phyloP scores from a whole-genome alignment of 2,329 filamentous ascomycete species.

The Davidsoniella eucalypti region DNA sequence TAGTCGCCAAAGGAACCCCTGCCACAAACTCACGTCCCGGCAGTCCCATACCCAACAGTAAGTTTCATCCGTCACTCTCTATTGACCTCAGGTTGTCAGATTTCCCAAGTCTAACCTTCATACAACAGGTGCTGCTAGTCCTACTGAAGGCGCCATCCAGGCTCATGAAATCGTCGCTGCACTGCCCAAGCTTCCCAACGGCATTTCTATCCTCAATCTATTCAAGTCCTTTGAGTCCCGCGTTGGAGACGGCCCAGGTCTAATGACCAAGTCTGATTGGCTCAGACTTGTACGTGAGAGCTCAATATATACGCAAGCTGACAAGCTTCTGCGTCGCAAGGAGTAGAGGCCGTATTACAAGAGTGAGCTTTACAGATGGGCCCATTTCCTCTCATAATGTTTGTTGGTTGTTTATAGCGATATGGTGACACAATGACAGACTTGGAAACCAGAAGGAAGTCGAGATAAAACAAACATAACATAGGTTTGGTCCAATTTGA shows the following conservation, averaged over 20 bases:
- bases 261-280: constrained; percentile 38
- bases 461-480: too few species aligned
- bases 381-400: too few species aligned
- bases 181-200: constrained; percentile 31
- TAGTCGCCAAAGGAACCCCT: constrained; percentile 34
- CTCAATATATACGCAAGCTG: constrained; percentile 30
- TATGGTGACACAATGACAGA: too few species aligned
- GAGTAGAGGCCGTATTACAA: constrained; percentile 15
- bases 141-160: constrained; percentile 24
- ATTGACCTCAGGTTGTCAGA: not conserved
- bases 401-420: too few species aligned
- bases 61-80: constrained; percentile 14
- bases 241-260: constrained; percentile 33
- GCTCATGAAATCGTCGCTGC: constrained; percentile 37
- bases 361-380: not conserved
- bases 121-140: constrained; percentile 19
- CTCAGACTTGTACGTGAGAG: constrained; percentile 41
- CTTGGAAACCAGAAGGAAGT: too few species aligned
- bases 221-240: constrained; percentile 37
- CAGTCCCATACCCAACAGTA: constrained; percentile 35
- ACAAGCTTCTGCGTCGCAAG: constrained; percentile 35
- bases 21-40: constrained; percentile 41
- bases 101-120: not conserved
- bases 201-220: constrained; percentile 37
- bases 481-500: too few species aligned